These are phyloP conservation scores for Arabis hirsuta DNA, from an alignment of 345 rosid genomes.

Conservation along the genomic window DNA sequence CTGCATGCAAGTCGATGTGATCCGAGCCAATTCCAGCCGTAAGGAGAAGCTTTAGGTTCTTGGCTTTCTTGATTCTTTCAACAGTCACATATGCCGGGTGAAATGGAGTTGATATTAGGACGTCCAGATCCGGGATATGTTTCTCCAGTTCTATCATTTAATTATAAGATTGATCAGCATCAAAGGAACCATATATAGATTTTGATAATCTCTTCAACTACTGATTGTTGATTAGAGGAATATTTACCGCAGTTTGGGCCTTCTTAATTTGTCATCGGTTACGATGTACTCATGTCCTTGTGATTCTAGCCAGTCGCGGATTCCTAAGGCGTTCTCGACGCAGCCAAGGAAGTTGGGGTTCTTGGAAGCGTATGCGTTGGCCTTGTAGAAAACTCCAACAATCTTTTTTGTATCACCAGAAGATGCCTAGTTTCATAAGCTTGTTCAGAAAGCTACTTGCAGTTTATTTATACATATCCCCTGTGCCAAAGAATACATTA, in stretches of 20 bases:
- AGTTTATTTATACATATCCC: neutral
- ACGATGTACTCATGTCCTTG: slow-evolving; percentile 86
- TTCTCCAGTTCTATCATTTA: slow-evolving; percentile 70
- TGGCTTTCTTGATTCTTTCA: slow-evolving; percentile 90
- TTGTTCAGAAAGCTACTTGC: neutral
- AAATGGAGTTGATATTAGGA: slow-evolving; percentile 86
- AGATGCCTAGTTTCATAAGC: slow-evolving; percentile 59
- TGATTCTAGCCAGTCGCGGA: slow-evolving; percentile 79
- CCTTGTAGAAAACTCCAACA: slow-evolving; percentile 98
- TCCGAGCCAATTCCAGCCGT: slow-evolving; percentile 98
- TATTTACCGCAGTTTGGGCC: slow-evolving; percentile 71
- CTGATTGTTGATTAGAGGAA: neutral
- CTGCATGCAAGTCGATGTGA: slow-evolving; percentile 86
- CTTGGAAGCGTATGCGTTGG: slow-evolving; percentile 66
- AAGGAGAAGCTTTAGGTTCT: slow-evolving; percentile 84
- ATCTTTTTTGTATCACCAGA: slow-evolving; percentile 81
- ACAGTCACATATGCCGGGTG: slow-evolving; percentile 93
- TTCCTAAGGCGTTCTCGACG: slow-evolving; percentile 76
- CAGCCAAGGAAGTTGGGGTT: slow-evolving; percentile 86
- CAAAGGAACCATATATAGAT: neutral
- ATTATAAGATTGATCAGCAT: neutral
- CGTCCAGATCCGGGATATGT: slow-evolving; percentile 85
- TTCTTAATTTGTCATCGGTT: slow-evolving; percentile 92
- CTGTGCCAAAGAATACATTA: too few relatives aligned
- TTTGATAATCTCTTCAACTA: too few relatives aligned